Percentiles rank a stretch among this genome's conserved stretches.
Conservation (phyloP, 495 filamentous ascomycete genomes). For the Chaetomium cochliodes region DNA sequence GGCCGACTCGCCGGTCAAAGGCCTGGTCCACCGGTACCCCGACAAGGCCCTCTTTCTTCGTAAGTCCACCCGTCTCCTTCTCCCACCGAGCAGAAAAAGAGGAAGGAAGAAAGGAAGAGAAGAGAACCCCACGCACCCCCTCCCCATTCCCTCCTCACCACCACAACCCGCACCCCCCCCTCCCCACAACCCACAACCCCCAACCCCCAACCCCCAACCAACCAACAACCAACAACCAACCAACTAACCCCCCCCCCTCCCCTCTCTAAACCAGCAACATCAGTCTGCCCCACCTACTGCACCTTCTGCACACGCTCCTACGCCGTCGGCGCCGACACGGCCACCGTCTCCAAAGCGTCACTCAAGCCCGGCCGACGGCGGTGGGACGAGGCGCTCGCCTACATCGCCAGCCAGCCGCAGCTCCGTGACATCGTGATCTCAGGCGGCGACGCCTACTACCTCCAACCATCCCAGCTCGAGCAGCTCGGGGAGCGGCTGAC, state of each 20-base stretch:
- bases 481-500: constrained; percentile 43
- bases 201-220: too few species aligned
- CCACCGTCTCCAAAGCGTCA: constrained; percentile 48
- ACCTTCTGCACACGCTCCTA: constrained; percentile 60
- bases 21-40: constrained; percentile 57
- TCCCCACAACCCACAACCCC: too few species aligned
- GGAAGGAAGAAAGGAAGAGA: too few species aligned
- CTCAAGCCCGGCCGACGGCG: constrained; percentile 43
- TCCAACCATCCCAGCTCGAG: constrained; percentile 39
- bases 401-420: constrained; percentile 49
- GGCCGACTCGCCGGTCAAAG: constrained; percentile 47
- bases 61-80: constrained; percentile 33
- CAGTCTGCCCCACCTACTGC: constrained; percentile 60
- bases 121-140: too few species aligned
- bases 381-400: constrained; percentile 50
- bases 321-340: constrained; percentile 52
- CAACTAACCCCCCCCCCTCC: not conserved
- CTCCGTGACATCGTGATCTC: constrained; percentile 58
- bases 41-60: constrained; percentile 60
- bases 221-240: too few species aligned
- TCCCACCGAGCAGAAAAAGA: too few species aligned
- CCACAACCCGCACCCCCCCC: not conserved
- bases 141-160: too few species aligned
- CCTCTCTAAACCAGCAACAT: constrained; percentile 38
- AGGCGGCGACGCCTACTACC: constrained; percentile 57